Base-by-base conservation (phyloP, 176 grass and related monocot genomes). In the Tuctoria greenei region DNA sequence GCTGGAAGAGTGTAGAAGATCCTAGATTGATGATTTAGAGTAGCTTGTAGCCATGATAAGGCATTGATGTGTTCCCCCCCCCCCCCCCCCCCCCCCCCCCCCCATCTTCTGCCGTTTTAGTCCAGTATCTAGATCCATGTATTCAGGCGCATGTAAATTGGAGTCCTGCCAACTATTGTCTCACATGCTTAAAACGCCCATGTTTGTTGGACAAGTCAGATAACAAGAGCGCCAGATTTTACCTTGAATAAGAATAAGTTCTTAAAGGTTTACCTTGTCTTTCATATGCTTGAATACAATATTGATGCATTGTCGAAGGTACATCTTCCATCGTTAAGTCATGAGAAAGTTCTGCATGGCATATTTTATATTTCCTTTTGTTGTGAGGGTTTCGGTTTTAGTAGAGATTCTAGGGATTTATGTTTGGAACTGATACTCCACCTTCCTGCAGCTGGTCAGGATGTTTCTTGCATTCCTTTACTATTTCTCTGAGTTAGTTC, bases 81-180 rank as follows among this genome's bases (percentile, higher is more conserved):
- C n/a, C n/a, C n/a, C n/a, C n/a, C n/a, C n/a, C n/a, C n/a, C n/a
- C n/a, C n/a, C n/a, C n/a, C n/a, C n/a, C n/a, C n/a, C n/a, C n/a
- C n/a, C 2, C 10, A 23, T 6, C 49, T 57, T 34, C 66, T 50
- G 25, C 15, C 67, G 68, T 78, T 61, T 16, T 72, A 10, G 60
- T 73, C 38, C 67, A 73, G 85, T 87, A 67, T n/a, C 6, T 79
- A 83, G 68, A 51, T 66, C 28, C 51, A 38, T 51, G 61, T 78
- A 60, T 87, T 66, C 68, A 66, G 52, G 74, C 71, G 51, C 50
- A 73, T 83, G 85, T 87, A 73, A 81, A 78, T 87, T 12, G 12
- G 73, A 82, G 79, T 16, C 26, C 59, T 66, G 50, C 68, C 67
- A 59, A 66, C 37, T 67, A 31, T 75, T 54, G 36, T 70, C 34